phyloP scores from a whole-genome alignment of 495 filamentous ascomycete species.

The Achaetomiella virescens region DNA sequence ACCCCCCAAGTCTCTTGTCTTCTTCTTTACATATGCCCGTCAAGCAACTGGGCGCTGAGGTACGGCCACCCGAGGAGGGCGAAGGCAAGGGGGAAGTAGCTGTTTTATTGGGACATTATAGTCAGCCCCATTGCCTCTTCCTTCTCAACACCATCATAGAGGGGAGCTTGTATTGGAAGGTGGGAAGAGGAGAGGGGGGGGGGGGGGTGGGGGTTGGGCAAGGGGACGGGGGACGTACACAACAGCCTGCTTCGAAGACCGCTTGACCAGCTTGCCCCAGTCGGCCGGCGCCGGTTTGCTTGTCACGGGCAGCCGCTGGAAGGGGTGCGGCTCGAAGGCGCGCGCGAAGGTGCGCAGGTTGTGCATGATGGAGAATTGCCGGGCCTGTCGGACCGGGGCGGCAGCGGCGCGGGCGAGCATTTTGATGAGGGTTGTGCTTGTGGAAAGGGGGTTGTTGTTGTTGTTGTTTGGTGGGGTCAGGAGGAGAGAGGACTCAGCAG shows the following conservation, averaged over 20 bases:
- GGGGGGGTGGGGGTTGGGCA: background rate
- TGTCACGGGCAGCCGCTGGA: constrained; percentile 27
- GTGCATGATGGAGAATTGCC: constrained; percentile 23
- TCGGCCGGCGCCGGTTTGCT: constrained; percentile 18
- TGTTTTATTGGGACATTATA: background rate
- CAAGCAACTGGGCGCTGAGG: background rate
- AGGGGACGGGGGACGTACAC: constrained; percentile 18
- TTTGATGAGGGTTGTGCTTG: too few species aligned
- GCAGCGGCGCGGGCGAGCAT: constrained; percentile 20
- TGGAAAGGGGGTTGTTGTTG: constrained; percentile 2
- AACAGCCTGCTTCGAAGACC: constrained; percentile 8
- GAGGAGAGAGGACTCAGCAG: constrained; percentile 3
- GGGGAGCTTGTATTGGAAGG: background rate
- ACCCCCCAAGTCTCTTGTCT: too few species aligned
- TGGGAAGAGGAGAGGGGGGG: background rate
- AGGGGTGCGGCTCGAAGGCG: constrained; percentile 30
- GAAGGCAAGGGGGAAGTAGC: background rate
- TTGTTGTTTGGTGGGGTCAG: background rate
- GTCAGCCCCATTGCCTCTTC: too few species aligned
- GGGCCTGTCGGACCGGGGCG: background rate
- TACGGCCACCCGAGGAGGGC: constrained; percentile 6
- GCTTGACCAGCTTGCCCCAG: constrained; percentile 20
- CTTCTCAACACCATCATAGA: background rate
- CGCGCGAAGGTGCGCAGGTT: constrained; percentile 25
- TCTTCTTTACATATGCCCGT: background rate